phyloP scores from a whole-genome alignment of 2,329 filamentous ascomycete genomes.

The Exserohilum turcica region DNA sequence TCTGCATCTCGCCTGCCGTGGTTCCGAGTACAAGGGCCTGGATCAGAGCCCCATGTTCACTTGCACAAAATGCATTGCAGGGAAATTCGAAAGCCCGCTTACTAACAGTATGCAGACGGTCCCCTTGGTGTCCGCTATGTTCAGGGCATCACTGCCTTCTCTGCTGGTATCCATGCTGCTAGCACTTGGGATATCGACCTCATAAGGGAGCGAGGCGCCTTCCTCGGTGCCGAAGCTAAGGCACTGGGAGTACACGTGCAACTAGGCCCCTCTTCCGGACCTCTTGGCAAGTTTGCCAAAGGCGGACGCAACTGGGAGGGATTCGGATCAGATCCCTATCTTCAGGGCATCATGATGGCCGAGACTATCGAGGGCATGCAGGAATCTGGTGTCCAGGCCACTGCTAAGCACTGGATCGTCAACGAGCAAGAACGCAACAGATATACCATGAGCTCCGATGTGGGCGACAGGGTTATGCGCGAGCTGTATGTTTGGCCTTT shows the following conservation, averaged over 20 bases:
- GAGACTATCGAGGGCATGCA: slow-evolving; percentile 55
- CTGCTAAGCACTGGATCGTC: slow-evolving; percentile 57
- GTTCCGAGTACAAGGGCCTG: background rate
- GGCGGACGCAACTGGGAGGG: slow-evolving; percentile 58
- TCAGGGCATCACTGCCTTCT: slow-evolving; percentile 46
- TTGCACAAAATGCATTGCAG: background rate
- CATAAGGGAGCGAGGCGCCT: slow-evolving; percentile 43
- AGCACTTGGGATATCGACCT: slow-evolving; percentile 47
- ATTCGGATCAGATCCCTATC: slow-evolving; percentile 57
- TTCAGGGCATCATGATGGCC: slow-evolving; percentile 51
- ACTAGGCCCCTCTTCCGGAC: slow-evolving; percentile 52
- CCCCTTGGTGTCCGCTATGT: slow-evolving; percentile 49
- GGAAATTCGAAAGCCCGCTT: background rate
- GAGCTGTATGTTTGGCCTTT: slow-evolving; percentile 82
- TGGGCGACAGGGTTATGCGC: slow-evolving; percentile 75
- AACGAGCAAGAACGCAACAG: slow-evolving; percentile 70
- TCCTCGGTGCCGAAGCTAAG: slow-evolving; percentile 49
- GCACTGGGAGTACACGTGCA: slow-evolving; percentile 51
- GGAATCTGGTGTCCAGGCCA: slow-evolving; percentile 50
- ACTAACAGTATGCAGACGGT: slow-evolving; percentile 37
- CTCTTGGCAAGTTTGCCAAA: slow-evolving; percentile 44
- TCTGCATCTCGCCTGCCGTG: background rate
- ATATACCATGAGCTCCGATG: slow-evolving; percentile 57
- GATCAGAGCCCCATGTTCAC: background rate
- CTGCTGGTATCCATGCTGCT: slow-evolving; percentile 47